A percentile compares a stretch with the other conserved stretches of the same genome.
These are phyloP conservation scores for Yamadazyma pseudoaaseri DNA, from an alignment of 1,139 yeast species.

Conservation along the genomic window DNA sequence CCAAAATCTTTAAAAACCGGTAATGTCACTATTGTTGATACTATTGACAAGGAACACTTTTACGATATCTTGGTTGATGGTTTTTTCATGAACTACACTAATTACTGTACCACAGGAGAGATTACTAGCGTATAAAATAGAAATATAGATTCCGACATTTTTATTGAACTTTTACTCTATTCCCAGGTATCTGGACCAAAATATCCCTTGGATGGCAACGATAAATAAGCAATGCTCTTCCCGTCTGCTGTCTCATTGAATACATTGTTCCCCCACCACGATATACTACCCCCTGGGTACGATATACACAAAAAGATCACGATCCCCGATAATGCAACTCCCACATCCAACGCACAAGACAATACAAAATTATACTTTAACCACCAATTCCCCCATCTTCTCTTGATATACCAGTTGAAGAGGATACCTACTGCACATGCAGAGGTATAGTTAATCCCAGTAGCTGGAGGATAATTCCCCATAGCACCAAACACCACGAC, in stretches of 20 bases:
- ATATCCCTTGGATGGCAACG: slow-evolving; percentile 4
- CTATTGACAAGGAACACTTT: slow-evolving; percentile 24
- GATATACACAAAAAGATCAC: slow-evolving; percentile 56
- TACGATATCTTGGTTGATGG: slow-evolving; percentile 27
- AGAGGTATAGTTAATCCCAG: slow-evolving; percentile 49
- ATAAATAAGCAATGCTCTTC: slow-evolving; percentile 1
- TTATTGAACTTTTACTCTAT: no score
- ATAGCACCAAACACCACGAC: slow-evolving; percentile 36
- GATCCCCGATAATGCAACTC: slow-evolving; percentile 54
- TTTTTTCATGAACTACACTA: slow-evolving; percentile 31
- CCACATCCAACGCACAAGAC: slow-evolving; percentile 54
- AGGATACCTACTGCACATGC: slow-evolving; percentile 42
- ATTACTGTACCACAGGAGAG: slow-evolving; percentile 23
- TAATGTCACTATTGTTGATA: slow-evolving; percentile 31
- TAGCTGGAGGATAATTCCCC: slow-evolving; percentile 47
- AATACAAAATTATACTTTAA: slow-evolving; percentile 60
- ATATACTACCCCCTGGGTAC: slow-evolving; percentile 36
- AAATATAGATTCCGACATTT: no score
- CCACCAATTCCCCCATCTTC: slow-evolving; percentile 53
- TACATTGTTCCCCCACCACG: slow-evolving; percentile 6
- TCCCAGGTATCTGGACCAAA: slow-evolving; percentile 9
- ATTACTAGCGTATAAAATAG: slow-evolving; percentile 12
- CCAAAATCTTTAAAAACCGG: slow-evolving; percentile 29
- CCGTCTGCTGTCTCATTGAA: slow-evolving; percentile 8
- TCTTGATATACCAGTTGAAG: slow-evolving; percentile 51